Evolutionary conservation across 2,329 filamentous ascomycete genomes (phyloP).

Genomic region (Onygena corvina): DNA sequence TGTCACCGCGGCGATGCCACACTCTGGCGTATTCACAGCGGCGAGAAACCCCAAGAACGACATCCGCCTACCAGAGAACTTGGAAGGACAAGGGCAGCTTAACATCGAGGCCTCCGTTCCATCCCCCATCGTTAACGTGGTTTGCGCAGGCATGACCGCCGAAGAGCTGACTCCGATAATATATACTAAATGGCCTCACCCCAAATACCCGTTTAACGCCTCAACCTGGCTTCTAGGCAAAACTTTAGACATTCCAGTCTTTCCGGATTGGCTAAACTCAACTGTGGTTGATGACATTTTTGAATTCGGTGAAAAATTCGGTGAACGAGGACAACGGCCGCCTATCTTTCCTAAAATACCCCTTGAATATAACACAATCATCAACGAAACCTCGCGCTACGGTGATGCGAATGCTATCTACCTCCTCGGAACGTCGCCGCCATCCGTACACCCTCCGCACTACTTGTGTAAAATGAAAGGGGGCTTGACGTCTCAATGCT

Average conservation of each 20-base stretch:
- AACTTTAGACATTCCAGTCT: constrained; percentile 24
- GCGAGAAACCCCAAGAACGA: constrained; percentile 49
- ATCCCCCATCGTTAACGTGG: constrained; percentile 57
- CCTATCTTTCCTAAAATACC: constrained; percentile 48
- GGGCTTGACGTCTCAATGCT: constrained; percentile 53
- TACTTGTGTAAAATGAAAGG: constrained; percentile 57
- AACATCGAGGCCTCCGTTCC: constrained; percentile 55
- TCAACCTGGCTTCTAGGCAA: constrained; percentile 22
- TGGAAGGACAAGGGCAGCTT: constrained; percentile 57
- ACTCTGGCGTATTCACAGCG: constrained; percentile 55
- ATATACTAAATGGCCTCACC: constrained; percentile 47
- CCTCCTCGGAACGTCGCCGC: constrained; percentile 45
- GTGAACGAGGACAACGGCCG: constrained; percentile 36
- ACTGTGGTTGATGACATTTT: constrained; percentile 61
- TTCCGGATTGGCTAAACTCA: constrained; percentile 40
- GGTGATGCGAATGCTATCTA: constrained; percentile 48
- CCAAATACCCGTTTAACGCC: constrained; percentile 18
- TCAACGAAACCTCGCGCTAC: constrained; percentile 36
- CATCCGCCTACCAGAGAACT: constrained; percentile 57
- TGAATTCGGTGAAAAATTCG: constrained; percentile 44
- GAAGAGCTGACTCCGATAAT: constrained; percentile 53
- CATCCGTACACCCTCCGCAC: constrained; percentile 38
- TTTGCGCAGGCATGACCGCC: constrained; percentile 55
- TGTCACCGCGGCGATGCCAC: constrained; percentile 64
- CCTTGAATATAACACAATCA: constrained; percentile 52